Evolutionary conservation across 2,329 filamentous ascomycete species (phyloP).

Genomic region (Tolypocladium ovalisporum): DNA sequence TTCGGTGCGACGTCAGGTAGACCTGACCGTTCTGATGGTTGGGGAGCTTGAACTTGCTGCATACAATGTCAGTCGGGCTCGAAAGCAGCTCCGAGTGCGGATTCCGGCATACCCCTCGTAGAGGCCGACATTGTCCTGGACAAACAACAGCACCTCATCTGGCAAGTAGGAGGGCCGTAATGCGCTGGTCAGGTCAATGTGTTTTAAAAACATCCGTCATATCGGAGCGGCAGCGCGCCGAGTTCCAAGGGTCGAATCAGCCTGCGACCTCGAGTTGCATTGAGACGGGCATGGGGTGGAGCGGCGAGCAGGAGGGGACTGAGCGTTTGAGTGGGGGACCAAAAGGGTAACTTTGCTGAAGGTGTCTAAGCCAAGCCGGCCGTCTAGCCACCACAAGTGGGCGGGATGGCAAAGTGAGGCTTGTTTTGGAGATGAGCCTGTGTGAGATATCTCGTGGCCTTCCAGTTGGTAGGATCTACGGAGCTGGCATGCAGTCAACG

Average conservation of each 20-base stretch:
- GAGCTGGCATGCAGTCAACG: too few species aligned
- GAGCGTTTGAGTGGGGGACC: not conserved
- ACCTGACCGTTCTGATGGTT: slow-evolving; percentile 93
- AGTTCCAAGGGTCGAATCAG: not conserved
- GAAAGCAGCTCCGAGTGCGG: not conserved
- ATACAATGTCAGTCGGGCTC: slow-evolving; percentile 1
- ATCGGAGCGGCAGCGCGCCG: slow-evolving; percentile 16
- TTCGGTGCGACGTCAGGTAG: slow-evolving; percentile 89
- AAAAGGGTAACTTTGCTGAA: not conserved
- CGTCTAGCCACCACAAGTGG: not conserved
- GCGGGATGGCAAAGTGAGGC: not conserved
- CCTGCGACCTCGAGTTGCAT: not conserved
- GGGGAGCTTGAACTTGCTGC: slow-evolving; percentile 86
- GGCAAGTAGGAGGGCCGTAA: slow-evolving; percentile 84
- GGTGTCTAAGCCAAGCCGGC: not conserved
- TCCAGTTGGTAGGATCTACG: not conserved
- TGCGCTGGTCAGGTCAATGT: slow-evolving; percentile 90
- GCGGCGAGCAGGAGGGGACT: not conserved
- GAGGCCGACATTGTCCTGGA: slow-evolving; percentile 92
- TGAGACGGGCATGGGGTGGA: slow-evolving; percentile 1
- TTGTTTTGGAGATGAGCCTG: not conserved
- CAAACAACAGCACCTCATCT: slow-evolving; percentile 90
- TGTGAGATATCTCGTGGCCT: not conserved
- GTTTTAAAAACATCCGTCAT: slow-evolving; percentile 94
- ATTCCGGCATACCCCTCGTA: slow-evolving; percentile 74